Base-by-base conservation (phyloP, 2,329 filamentous ascomycete genomes). In the Penicillium paneum region DNA sequence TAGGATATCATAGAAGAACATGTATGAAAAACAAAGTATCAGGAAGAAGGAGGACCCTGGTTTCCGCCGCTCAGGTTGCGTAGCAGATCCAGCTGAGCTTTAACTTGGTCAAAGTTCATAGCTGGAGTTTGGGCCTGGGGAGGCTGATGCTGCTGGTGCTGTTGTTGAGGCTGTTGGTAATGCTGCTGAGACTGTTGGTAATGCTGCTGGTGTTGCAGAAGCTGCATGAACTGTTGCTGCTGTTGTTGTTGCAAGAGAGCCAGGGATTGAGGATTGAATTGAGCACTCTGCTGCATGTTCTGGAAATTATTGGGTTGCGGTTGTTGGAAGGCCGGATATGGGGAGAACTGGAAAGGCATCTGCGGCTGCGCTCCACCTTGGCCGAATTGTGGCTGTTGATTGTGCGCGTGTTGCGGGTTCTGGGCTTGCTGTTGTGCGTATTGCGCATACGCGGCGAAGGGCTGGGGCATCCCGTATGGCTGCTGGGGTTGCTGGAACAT, bases 231-330 rank as follows among this genome's bases (percentile, higher is more conserved):
- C 36, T 69, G 67, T 28, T 71, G 72, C 56, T 74, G 72, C 56
- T 74, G 72, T 49, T 76, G 74, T 39, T 76, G 72, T 52, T 79
- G 78, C 38, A 75, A 49, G 19, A 67, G 67, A 59, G 80, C 78
- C 54, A 86, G 76, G 65, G 86, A 81, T 1, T 80, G 78, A 3
- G 83, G 83, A 59, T 84, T 85, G 55, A 84, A 78, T 60, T 82
- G 82, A 10, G 43, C 73, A 57, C 78, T 74, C 42, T 69, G 68
- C 34, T 73, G 68, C 15, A 75, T 66, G 38, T 74, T 65, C 32
- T 65, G 67, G 51, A 72, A 72, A 7, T 76, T 70, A 47, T 80
- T 74, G 58, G 79, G 81, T 58, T 73, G 76, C 47, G 64, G 61
- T 55, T 70, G 72, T 46, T 73, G 69, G 48, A 74, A 70, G n/a